phyloP scores from a whole-genome alignment of 2,329 filamentous ascomycete species.

The Colletotrichum sp. region DNA sequence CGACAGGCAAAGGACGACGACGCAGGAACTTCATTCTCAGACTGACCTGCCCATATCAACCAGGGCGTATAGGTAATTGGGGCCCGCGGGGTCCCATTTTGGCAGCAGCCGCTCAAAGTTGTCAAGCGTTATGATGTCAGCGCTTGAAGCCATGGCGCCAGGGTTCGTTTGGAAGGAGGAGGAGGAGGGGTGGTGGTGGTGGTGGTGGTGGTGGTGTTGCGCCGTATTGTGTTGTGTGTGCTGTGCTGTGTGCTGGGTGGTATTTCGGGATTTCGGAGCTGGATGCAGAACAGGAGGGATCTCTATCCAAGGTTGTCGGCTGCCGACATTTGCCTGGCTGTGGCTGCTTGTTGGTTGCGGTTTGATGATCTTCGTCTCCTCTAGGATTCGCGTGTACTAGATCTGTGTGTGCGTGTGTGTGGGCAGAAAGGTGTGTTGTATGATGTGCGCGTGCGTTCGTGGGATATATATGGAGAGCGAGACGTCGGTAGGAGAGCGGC shows the following conservation, averaged over 20 bases:
- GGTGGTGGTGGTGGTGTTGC: neutral
- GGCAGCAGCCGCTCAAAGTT: slow-evolving; percentile 55
- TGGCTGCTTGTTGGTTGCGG: neutral
- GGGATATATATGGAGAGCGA: neutral
- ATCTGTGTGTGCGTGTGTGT: neutral
- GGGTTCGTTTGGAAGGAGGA: neutral
- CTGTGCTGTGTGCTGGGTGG: neutral
- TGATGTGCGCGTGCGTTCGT: neutral
- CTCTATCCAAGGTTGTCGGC: slow-evolving; percentile 3
- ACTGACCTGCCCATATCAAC: slow-evolving; percentile 66
- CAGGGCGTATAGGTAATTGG: slow-evolving; percentile 59
- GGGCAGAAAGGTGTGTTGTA: neutral
- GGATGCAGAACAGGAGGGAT: neutral
- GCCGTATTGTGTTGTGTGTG: neutral
- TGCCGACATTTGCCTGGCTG: neutral
- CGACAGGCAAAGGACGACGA: neutral
- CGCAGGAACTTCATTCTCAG: slow-evolving; percentile 4
- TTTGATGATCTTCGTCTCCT: neutral
- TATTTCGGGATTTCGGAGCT: neutral
- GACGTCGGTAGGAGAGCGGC: neutral
- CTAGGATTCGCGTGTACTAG: neutral
- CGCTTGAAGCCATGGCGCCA: slow-evolving; percentile 23
- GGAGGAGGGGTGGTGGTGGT: neutral
- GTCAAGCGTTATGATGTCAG: slow-evolving; percentile 55
- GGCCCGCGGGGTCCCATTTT: slow-evolving; percentile 49